phyloP scores from a whole-genome alignment of 352 stramenopile species.

The Pythium vanterpoolii region DNA sequence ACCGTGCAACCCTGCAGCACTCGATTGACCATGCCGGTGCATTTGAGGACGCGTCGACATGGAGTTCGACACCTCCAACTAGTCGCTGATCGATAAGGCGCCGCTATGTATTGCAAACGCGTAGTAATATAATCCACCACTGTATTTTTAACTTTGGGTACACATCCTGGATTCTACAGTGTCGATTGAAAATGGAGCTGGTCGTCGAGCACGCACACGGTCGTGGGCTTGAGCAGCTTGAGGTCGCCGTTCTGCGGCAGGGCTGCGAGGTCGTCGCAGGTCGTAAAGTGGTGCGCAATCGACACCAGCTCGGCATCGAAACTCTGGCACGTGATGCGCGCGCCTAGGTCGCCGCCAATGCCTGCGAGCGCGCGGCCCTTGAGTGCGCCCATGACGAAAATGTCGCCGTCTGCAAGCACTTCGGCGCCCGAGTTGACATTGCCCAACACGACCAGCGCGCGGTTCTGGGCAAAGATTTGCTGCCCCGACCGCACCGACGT shows the following conservation, averaged over 20 bases:
- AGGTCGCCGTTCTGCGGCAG: constrained; percentile 35
- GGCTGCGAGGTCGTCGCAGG: constrained; percentile 64
- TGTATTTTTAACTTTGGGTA: neutral
- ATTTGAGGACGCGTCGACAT: neutral
- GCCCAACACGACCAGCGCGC: constrained; percentile 78
- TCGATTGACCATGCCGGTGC: constrained; percentile 26
- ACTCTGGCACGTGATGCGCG: constrained; percentile 66
- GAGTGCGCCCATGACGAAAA: constrained; percentile 76
- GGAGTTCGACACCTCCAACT: neutral
- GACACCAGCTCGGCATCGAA: constrained; percentile 90
- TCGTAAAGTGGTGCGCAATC: constrained; percentile 89
- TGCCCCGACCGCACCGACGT: constrained; percentile 82
- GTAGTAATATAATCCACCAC: constrained; percentile 1
- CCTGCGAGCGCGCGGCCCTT: constrained; percentile 85
- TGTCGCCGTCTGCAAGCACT: constrained; percentile 84
- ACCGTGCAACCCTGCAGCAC: constrained; percentile 39
- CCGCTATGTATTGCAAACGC: no score
- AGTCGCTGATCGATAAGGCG: neutral
- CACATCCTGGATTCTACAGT: no score
- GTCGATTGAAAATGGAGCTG: constrained; percentile 60
- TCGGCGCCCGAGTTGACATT: constrained; percentile 87
- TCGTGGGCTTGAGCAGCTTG: constrained; percentile 49
- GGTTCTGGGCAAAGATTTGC: constrained; percentile 82
- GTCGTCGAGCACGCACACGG: constrained; percentile 55
- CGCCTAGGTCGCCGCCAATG: constrained; percentile 68